A percentile compares a stretch with the other conserved stretches of the same genome.
These are phyloP conservation scores for Capsella rubella DNA, from an alignment of 441 rosid genomes.

Conservation along the genomic window DNA sequence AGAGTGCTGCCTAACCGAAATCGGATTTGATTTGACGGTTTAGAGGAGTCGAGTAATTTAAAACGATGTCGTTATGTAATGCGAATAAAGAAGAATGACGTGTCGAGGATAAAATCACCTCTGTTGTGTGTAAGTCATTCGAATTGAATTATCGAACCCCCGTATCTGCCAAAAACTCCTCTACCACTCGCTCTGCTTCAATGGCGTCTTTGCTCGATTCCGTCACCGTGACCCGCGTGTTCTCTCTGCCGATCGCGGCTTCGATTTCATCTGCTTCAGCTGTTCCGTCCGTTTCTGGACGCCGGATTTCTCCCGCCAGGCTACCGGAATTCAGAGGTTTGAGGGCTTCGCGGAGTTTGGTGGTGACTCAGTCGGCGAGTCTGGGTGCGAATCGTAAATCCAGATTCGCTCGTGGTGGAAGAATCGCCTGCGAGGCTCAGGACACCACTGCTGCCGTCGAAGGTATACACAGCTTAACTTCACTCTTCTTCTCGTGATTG, in stretches of 20 bases:
- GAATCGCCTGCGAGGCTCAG: conserved; percentile 74
- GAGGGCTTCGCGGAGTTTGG: conserved; percentile 46
- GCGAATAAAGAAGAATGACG: neutral
- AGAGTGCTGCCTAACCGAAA: too few species aligned
- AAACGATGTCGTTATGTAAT: neutral
- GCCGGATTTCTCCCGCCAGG: conserved; percentile 41
- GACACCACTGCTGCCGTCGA: conserved; percentile 70
- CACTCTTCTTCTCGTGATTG: neutral
- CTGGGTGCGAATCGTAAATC: conserved; percentile 40
- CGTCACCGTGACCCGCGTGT: conserved; percentile 49
- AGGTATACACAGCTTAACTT: conserved; percentile 53
- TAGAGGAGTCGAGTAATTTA: neutral
- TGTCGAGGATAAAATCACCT: conserved; percentile 6
- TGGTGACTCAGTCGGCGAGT: conserved; percentile 40
- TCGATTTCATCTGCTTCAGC: conserved; percentile 34
- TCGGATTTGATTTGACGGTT: neutral
- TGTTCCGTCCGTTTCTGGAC: conserved; percentile 44
- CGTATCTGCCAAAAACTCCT: conserved; percentile 24
- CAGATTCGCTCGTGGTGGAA: conserved; percentile 41
- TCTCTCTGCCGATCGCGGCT: conserved; percentile 36
- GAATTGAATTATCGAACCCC: neutral
- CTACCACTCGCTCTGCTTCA: conserved; percentile 32
- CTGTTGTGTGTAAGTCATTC: conserved; percentile 23
- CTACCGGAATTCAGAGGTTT: conserved; percentile 56
- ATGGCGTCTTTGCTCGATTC: conserved; percentile 73